Evolutionary conservation across 2,329 filamentous ascomycete genomes (phyloP), one percentile per base, ranked within the genome.

Genomic region (Pseudofabraea citricarpa): DNA sequence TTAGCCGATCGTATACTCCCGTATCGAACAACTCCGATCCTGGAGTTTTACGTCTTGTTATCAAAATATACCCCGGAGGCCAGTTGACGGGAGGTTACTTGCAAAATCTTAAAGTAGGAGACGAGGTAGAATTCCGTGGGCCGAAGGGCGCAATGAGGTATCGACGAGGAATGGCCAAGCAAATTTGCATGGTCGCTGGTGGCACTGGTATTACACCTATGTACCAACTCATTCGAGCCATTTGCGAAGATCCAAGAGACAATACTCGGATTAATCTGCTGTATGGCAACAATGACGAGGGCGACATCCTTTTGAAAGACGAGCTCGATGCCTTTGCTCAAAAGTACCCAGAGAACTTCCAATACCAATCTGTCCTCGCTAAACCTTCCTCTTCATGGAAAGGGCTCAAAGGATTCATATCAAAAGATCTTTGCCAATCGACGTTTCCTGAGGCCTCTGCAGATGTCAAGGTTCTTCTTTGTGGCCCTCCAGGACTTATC

Each of bases 221-320:
- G 72, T 78, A 70, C 56, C 79, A 83, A 55, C 60, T 84, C 6
- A 81, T 83, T 54, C 73, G 78, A 4, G 77, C 77, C 33, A 79
- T 83, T 44, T 80, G 77, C 53, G 78, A 82, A 54, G 74, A 83
- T 42, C 65, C 72, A n/a, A 63, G 60, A 6, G 81, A 84, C 48
- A 67, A 64, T 1, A 83, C 81, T 0, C 61, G 75, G 49, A 59
- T 83, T 32, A 73, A 65, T 35, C 62, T 84, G 4, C 59, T 84
- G 22, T 82, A 81, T 47, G 80, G 76, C 22, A 83, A 81, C 59
- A 66, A 72, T 2, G 68, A 67, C 1, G 77, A 81, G 50, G 67
- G 66, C 2, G 81, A 84, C 49, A 83, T 85, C 43, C 57, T 85
- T 6, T 61, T 84, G 13, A 64, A 76, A 0, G 49, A 67, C 1